Evolutionary conservation across 441 rosid species (phyloP).

Genomic region (Gossypium gossypioides): DNA sequence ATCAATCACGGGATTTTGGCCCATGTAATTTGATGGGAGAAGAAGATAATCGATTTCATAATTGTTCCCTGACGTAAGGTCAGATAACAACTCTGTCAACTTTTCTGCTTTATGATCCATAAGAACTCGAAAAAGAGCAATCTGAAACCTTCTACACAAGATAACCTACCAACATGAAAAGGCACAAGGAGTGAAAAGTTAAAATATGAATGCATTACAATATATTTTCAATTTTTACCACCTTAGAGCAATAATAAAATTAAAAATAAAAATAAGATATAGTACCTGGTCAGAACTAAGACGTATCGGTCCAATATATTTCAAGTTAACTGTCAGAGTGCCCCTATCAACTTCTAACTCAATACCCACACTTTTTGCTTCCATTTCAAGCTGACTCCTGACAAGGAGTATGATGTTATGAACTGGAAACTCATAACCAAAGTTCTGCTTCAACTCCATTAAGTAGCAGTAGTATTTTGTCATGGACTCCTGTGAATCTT

Average conservation of each 20-base stretch:
- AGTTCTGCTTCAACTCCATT: slow-evolving; percentile 40
- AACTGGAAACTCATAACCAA: slow-evolving; percentile 25
- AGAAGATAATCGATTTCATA: slow-evolving; percentile 51
- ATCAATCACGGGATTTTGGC: slow-evolving; percentile 26
- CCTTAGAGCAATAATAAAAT: not conserved
- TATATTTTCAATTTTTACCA: not conserved
- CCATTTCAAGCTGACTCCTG: slow-evolving; percentile 42
- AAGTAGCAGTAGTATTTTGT: slow-evolving; percentile 45
- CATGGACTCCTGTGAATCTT: slow-evolving; percentile 12
- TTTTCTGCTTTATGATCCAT: slow-evolving; percentile 31
- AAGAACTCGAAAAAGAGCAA: slow-evolving; percentile 51
- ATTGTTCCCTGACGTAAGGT: slow-evolving; percentile 20
- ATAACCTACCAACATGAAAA: slow-evolving; percentile 37
- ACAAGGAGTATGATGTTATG: slow-evolving; percentile 48
- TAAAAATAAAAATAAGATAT: not conserved
- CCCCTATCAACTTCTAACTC: slow-evolving; percentile 54
- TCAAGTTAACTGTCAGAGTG: slow-evolving; percentile 32
- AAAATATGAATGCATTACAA: not conserved
- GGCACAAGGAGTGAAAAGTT: not conserved
- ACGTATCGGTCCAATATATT: slow-evolving; percentile 34
- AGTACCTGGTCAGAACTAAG: slow-evolving; percentile 39
- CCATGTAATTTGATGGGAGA: slow-evolving; percentile 34
- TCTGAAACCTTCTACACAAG: slow-evolving; percentile 57
- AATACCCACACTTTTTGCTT: slow-evolving; percentile 27
- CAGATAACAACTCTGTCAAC: slow-evolving; percentile 27